Conservation (phyloP, 495 filamentous ascomycete species). For the Penicillium pancosmium region DNA sequence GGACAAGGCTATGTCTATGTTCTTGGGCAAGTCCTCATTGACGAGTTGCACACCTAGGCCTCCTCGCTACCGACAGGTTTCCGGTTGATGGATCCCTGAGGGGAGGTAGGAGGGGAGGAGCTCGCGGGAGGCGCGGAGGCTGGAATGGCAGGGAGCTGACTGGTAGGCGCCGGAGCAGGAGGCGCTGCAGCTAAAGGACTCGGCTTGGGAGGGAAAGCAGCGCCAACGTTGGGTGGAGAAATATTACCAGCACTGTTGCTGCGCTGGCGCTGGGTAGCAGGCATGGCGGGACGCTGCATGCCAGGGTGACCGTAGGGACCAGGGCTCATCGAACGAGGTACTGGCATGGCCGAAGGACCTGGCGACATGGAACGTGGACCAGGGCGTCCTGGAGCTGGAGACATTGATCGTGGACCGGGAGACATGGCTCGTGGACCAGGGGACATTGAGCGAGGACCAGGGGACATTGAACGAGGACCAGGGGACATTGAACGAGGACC, state of each 20-base stretch:
- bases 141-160: constrained; percentile 36
- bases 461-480: constrained; percentile 24
- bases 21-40: constrained; percentile 12
- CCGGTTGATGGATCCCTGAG: constrained; percentile 24
- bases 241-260: constrained; percentile 56
- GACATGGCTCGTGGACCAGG: constrained; percentile 24
- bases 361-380: constrained; percentile 41
- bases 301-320: constrained; percentile 51
- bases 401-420: constrained; percentile 21
- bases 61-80: constrained; percentile 33
- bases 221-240: constrained; percentile 42
- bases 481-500: constrained; percentile 22
- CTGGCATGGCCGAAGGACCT: constrained; percentile 32
- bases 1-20: constrained; percentile 14
- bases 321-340: constrained; percentile 57
- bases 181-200: constrained; percentile 53
- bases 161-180: constrained; percentile 40
- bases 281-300: constrained; percentile 48
- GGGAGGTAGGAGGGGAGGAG: constrained; percentile 11
- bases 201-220: constrained; percentile 54
- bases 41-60: constrained; percentile 13
- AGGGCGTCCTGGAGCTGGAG: constrained; percentile 23
- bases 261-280: constrained; percentile 43
- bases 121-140: constrained; percentile 9
- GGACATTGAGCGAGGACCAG: constrained; percentile 39